These are phyloP conservation scores for Leccinum holopus DNA, from an alignment of 1,284 basidiomycete species.

Conservation along the genomic window DNA sequence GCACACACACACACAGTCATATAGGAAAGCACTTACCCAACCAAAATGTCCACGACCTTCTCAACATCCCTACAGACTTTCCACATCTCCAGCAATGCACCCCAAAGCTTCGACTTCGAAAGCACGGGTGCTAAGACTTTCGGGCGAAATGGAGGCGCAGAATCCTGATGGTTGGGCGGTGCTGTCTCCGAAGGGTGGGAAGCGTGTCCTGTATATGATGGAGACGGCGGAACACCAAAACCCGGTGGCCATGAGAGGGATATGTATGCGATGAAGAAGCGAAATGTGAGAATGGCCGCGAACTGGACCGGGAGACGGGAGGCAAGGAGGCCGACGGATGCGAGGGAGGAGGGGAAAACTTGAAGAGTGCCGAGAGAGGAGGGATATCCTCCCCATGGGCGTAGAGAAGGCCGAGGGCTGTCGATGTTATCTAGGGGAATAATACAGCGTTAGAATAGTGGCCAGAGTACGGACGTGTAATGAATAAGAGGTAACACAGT, in stretches of 20 bases:
- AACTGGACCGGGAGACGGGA: constrained; percentile 24
- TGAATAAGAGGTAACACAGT: neutral
- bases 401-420: constrained; percentile 32
- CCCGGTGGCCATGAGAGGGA: constrained; percentile 8
- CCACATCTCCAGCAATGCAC: constrained; percentile 31
- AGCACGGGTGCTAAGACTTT: constrained; percentile 84
- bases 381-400: constrained; percentile 25
- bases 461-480: neutral
- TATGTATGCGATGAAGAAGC: constrained; percentile 17
- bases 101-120: constrained; percentile 52
- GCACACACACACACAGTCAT: neutral
- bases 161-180: neutral
- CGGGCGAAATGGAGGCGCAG: constrained; percentile 14
- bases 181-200: constrained; percentile 11
- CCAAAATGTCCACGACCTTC: constrained; percentile 42
- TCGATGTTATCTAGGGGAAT: constrained; percentile 29
- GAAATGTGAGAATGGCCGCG: constrained; percentile 26
- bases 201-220: constrained; percentile 9
- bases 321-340: constrained; percentile 16
- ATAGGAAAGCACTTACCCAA: constrained; percentile 54
- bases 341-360: constrained; percentile 9
- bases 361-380: constrained; percentile 22
- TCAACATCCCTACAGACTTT: constrained; percentile 20
- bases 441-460: constrained; percentile 10
- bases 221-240: constrained; percentile 4